Conservation (phyloP, 176 grass and related monocot genomes). For the Musa itinerans region DNA sequence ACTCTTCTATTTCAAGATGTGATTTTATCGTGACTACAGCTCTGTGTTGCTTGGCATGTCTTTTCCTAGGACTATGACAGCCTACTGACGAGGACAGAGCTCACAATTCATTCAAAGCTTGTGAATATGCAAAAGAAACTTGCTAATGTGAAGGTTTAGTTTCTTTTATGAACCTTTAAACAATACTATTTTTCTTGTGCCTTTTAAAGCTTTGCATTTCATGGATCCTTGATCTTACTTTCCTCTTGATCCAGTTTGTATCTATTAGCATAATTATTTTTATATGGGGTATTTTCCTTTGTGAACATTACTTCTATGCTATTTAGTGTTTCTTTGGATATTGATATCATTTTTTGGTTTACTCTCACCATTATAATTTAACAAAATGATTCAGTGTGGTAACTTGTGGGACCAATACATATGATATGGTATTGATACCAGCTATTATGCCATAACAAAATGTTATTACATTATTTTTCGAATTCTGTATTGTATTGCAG, state of each 20-base stretch:
- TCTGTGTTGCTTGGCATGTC: not conserved
- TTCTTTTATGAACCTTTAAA: slow-evolving; percentile 3
- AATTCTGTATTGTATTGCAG: not conserved
- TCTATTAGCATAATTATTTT: slow-evolving; percentile 12
- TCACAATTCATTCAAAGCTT: slow-evolving; percentile 47
- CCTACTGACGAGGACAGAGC: slow-evolving; percentile 44
- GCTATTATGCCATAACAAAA: no score
- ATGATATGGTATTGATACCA: no score
- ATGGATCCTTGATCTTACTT: slow-evolving; percentile 8
- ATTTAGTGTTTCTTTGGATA: not conserved
- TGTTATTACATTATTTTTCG: not conserved
- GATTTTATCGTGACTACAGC: not conserved
- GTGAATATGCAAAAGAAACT: slow-evolving; percentile 66
- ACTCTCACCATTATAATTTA: not conserved
- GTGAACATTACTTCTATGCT: not conserved
- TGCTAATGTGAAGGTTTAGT: slow-evolving; percentile 52
- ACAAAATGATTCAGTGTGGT: not conserved
- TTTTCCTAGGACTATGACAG: slow-evolving; percentile 66
- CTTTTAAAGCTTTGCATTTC: not conserved
- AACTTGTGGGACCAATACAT: not conserved
- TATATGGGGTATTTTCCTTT: slow-evolving; percentile 26
- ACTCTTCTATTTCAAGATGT: slow-evolving; percentile 1
- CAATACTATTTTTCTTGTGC: not conserved
- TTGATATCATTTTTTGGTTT: not conserved
- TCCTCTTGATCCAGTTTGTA: slow-evolving; percentile 2